Percentiles rank a stretch among this genome's conserved stretches.
Conservation (phyloP, 139 green algal species). For the Pedinophyceae sp. region DNA sequence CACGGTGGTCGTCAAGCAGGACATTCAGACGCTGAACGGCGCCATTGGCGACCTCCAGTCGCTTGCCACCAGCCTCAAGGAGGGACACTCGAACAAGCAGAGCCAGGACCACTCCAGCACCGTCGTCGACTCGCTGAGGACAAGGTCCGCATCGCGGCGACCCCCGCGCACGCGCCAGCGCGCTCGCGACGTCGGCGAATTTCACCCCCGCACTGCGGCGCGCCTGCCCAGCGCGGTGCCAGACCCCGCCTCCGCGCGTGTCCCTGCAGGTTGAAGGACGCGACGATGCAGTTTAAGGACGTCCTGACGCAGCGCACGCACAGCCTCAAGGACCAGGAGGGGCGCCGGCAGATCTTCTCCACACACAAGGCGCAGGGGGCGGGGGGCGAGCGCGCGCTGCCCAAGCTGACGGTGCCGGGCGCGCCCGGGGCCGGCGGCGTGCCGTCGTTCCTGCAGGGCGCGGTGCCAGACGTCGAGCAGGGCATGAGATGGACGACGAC, state of each 20-base stretch:
- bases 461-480: background rate
- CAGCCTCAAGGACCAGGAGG: constrained; percentile 63
- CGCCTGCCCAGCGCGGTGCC: too few relatives aligned
- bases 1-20: constrained; percentile 73
- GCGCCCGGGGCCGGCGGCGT: background rate
- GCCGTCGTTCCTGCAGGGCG: background rate
- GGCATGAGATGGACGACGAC: too few relatives aligned
- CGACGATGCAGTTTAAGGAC: constrained; percentile 83
- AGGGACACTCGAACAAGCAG: constrained; percentile 53
- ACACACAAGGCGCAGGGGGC: constrained; percentile 2
- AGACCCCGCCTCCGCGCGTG: too few relatives aligned
- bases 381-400: background rate
- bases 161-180: too few relatives aligned
- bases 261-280: constrained; percentile 69
- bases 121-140: too few relatives aligned
- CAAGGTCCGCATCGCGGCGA: too few relatives aligned
- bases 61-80: constrained; percentile 19
- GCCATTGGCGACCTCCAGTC: constrained; percentile 59
- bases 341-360: constrained; percentile 74
- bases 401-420: background rate
- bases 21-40: constrained; percentile 60
- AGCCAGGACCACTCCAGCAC: constrained; percentile 64
- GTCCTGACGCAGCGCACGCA: constrained; percentile 83
- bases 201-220: too few relatives aligned
- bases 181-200: too few relatives aligned